Evolutionary conservation across 306 rosid genomes (phyloP), one percentile per base, ranked within the genome.

Genomic region (Calophaca sinica): DNA sequence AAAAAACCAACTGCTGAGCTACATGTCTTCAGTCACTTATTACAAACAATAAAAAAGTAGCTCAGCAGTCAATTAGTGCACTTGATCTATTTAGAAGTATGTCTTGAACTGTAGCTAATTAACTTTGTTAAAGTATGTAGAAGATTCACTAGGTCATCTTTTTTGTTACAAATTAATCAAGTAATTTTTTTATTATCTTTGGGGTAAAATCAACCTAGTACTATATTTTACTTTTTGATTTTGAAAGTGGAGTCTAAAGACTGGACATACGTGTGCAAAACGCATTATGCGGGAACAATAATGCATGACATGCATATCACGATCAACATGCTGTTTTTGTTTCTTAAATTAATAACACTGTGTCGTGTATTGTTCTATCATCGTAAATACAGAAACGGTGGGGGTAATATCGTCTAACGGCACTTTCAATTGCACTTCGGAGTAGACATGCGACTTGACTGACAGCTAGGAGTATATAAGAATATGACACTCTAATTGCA

Each of bases 401-500:
- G 71, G 58, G 53, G 11, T 28, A 62, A 42, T 62, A 0, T 44
- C 7, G 73, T 52, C 54, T 4, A 67, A 35, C 35, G 50, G 28
- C 12, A 58, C 35, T 7, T 13, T 44, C 35, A 45, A 9, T 39
- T 35, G 26, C n/a, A 29, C 4, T 14, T 45, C 41, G 31, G 26
- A 54, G 53, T 55, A 28, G 74, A 46, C 73, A 60, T 61, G 62
- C 15, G 9, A 62, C 29, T 14, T 9, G 70, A 77, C 79, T 9
- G 70, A 77, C 79, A 81, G 42, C 52, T 15, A 8, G 42, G 59
- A 78, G 44, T 45, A 9, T 68, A n/a, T n/a, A n/a, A n/a, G n/a
- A n/a, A n/a, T n/a, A 41, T 9, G 67, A 51, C 67, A 44, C 32
- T 38, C 46, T 12, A 41, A 71, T 13, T 14, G 6, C 15, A 46